Evolutionary conservation across 805 yeast genomes (phyloP).

Genomic region (Suhomyces vadensis): DNA sequence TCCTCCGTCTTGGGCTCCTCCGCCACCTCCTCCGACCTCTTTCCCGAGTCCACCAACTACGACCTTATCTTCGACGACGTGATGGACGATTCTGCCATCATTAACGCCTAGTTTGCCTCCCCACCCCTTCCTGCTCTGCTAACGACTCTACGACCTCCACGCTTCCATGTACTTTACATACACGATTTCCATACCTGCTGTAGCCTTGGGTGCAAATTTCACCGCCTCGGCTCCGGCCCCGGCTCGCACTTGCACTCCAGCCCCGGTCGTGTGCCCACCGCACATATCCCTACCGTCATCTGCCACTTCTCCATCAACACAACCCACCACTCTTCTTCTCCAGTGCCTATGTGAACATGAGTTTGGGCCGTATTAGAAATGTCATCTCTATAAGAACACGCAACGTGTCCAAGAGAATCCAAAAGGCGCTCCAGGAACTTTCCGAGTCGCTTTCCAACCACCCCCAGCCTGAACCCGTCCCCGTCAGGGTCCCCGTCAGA

Average conservation of each 20-base stretch:
- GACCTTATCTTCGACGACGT: constrained; percentile 31
- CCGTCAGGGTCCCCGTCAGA: constrained; percentile 38
- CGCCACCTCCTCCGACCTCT: neutral
- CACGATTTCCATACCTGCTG: neutral
- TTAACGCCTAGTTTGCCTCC: constrained; percentile 12
- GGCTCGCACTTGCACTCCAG: too few relatives aligned
- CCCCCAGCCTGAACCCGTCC: constrained; percentile 35
- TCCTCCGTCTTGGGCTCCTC: neutral
- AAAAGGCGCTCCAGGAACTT: constrained; percentile 49
- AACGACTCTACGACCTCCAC: constrained; percentile 3
- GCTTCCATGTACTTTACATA: neutral
- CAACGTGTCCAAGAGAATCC: constrained; percentile 46
- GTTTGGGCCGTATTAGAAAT: constrained; percentile 34
- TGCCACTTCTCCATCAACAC: neutral
- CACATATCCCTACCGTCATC: neutral
- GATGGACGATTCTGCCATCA: constrained; percentile 23
- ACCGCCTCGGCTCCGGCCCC: neutral
- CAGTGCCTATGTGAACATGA: neutral
- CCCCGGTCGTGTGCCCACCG: neutral
- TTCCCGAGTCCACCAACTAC: constrained; percentile 12
- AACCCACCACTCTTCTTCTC: neutral
- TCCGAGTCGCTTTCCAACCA: constrained; percentile 34
- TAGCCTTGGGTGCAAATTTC: neutral
- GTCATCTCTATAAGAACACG: constrained; percentile 45
- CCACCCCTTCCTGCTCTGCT: neutral